A percentile compares a stretch with the other conserved stretches of the same genome.
Evolutionary conservation across 805 yeast species (phyloP).

Genomic region (Suhomyces canberraensis): DNA sequence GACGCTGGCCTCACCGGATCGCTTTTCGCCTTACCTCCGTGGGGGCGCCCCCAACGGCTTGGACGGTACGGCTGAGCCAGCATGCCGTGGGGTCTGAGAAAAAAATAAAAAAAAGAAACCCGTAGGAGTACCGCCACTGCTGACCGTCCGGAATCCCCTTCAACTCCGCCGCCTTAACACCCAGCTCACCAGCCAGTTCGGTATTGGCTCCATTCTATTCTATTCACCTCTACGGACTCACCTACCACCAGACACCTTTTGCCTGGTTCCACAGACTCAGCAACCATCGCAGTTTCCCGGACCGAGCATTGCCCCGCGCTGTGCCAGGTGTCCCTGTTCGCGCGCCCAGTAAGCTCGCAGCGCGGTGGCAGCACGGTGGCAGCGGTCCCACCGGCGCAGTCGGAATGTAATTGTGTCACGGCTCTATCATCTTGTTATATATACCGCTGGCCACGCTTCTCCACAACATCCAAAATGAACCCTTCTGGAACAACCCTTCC

Average conservation of each 20-base stretch:
- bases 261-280: too few relatives aligned
- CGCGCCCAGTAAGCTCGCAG: too few relatives aligned
- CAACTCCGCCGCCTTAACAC: neutral
- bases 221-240: too few relatives aligned
- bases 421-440: constrained; percentile 2
- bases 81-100: constrained; percentile 6
- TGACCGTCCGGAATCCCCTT: neutral
- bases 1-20: too few relatives aligned
- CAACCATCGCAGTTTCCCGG: too few relatives aligned
- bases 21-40: too few relatives aligned
- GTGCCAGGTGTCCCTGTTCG: too few relatives aligned
- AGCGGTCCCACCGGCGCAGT: constrained; percentile 4
- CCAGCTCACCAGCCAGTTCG: neutral
- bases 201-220: too few relatives aligned
- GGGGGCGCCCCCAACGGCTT: too few relatives aligned
- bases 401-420: constrained; percentile 3
- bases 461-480: constrained; percentile 2
- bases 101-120: constrained; percentile 1
- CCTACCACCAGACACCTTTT: too few relatives aligned
- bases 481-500: constrained; percentile 22
- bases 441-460: neutral
- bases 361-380: too few relatives aligned
- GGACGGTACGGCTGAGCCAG: constrained; percentile 4
- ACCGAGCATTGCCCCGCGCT: too few relatives aligned
- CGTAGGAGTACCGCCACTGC: neutral